Percentiles rank a stretch among this genome's conserved stretches.
These are phyloP conservation scores for Tetrahymena malaccensis DNA, from an alignment of 73 alveolate species.

Conservation along the genomic window DNA sequence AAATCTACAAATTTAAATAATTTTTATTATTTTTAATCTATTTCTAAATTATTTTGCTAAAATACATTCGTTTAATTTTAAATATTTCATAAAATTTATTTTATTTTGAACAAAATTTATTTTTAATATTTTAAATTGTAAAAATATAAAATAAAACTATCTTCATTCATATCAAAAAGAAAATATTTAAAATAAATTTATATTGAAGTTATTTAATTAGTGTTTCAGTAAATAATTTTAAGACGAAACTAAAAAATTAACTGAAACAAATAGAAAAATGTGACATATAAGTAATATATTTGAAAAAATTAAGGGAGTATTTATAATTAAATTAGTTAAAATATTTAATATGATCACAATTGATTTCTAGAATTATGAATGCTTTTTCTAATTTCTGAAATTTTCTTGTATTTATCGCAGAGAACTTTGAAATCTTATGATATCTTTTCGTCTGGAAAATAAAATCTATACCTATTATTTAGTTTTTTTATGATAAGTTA, in stretches of 20 bases:
- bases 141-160: too few species aligned
- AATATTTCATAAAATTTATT: too few species aligned
- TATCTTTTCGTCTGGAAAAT: not conserved
- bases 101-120: too few species aligned
- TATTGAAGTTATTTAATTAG: too few species aligned
- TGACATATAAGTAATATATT: not conserved
- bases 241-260: not conserved
- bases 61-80: too few species aligned
- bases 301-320: not conserved
- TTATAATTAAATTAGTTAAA: not conserved
- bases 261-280: not conserved
- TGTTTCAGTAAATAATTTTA: not conserved
- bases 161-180: too few species aligned
- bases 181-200: too few species aligned
- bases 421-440: not conserved
- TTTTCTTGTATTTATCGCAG: not conserved
- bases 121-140: too few species aligned
- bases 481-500: not conserved
- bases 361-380: not conserved
- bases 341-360: not conserved
- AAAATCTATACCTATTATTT: not conserved
- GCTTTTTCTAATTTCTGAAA: not conserved
- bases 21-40: too few species aligned
- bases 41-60: too few species aligned
- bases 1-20: too few species aligned